Evolutionary conservation across 352 stramenopile genomes (phyloP), one percentile per base, ranked within the genome.

Genomic region (Plasmopara muralis): DNA sequence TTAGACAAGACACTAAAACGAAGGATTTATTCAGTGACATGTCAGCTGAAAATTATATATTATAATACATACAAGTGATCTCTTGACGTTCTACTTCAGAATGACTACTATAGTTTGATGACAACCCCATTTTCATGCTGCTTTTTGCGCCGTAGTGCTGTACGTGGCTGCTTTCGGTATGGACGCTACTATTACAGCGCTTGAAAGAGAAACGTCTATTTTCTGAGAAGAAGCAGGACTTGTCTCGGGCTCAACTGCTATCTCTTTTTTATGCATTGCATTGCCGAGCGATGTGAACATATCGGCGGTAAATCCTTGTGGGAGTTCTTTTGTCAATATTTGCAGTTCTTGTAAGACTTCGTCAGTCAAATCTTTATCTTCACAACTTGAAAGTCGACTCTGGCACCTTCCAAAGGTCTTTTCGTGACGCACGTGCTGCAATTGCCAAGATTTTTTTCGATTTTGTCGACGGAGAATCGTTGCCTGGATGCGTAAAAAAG

Each of bases 221-320:
- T 60, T 42, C 56, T 38, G 45, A 68, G 43, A 47, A 28, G 30
- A 18, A 4, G 28, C 10, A 9, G 45, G 33, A 10, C 33, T 66
- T 50, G 38, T 50, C 49, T 54, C 47, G n/a, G 44, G 18, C 33
- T 56, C 38, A 7, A 33, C 37, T 43, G 40, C 28, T 33, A 51
- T 46, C 57, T 61, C 62, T 47, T 62, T 61, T 33, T 68, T 57
- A 37, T 68, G 68, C 48, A 83, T 78, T 9, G 68, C 73, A n/a
- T 74, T 74, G 9, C 73, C 73, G 25, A 84, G 57, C 12, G 68
- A 76, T n/a, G 62, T 65, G 52, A 84, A 84, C 70, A 81, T 84
- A 47, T 79, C 70, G 47, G 73, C 51, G 5, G 73, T 84, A 35
- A 84, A 81, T 0, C 73, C 73, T 50, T 76, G 68, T 2, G 73